These are phyloP conservation scores for Citrus trifoliata DNA, from an alignment of 345 rosid genomes.

Conservation along the genomic window DNA sequence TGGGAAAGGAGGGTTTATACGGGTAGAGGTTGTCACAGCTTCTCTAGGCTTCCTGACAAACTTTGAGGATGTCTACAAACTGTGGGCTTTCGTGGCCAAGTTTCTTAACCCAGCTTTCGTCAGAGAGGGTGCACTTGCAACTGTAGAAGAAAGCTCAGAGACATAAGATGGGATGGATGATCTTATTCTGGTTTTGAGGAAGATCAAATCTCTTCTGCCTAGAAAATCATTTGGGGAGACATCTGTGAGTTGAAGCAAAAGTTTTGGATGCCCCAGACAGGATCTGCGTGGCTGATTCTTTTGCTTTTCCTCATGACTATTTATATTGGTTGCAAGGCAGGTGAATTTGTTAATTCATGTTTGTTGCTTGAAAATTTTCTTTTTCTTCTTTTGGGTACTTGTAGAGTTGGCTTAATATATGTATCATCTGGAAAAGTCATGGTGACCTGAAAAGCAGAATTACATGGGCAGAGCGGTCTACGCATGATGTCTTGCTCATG, in stretches of 20 bases:
- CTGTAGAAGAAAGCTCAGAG: slow-evolving; percentile 76
- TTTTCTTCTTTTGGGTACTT: slow-evolving; percentile 21
- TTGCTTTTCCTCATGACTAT: slow-evolving; percentile 31
- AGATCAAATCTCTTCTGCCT: slow-evolving; percentile 1
- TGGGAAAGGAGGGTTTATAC: slow-evolving; percentile 58
- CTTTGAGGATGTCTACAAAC: slow-evolving; percentile 91
- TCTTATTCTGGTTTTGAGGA: slow-evolving; percentile 16
- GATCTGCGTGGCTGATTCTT: slow-evolving; percentile 18
- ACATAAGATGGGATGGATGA: slow-evolving; percentile 23
- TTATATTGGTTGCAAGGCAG: slow-evolving; percentile 24
- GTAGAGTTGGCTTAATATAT: slow-evolving; percentile 50
- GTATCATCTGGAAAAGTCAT: slow-evolving; percentile 31
- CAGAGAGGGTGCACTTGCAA: slow-evolving; percentile 66
- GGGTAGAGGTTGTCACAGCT: slow-evolving; percentile 93
- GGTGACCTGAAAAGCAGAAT: slow-evolving; percentile 33
- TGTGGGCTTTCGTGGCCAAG: slow-evolving; percentile 91
- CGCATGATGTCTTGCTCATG: slow-evolving; percentile 23
- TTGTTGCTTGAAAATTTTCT: slow-evolving; percentile 30
- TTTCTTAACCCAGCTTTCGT: slow-evolving; percentile 74
- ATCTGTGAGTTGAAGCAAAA: slow-evolving; percentile 32
- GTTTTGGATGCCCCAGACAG: slow-evolving; percentile 23
- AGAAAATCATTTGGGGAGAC: not conserved
- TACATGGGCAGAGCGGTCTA: slow-evolving; percentile 17
- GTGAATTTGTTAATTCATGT: slow-evolving; percentile 57
- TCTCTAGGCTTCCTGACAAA: slow-evolving; percentile 92